Percentiles rank a stretch among this genome's conserved stretches.
Conservation (phyloP, 192 early-diverging fungal species). For the Coemansia sp. region DNA sequence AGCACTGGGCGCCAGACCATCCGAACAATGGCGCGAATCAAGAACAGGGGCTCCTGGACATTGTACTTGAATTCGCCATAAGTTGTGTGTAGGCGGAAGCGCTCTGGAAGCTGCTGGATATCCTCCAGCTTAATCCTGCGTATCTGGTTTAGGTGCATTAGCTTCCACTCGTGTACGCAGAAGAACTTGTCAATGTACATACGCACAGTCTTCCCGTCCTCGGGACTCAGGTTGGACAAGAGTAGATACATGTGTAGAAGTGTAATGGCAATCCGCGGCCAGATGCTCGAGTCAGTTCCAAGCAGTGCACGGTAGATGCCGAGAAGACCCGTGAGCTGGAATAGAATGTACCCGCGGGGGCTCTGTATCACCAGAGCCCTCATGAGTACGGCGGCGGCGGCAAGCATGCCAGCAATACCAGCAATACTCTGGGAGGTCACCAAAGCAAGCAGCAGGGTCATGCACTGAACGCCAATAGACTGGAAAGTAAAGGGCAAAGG, state of each 20-base stretch:
- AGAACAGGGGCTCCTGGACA: slow-evolving; percentile 20
- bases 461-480: too few species aligned
- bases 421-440: too few species aligned
- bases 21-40: slow-evolving; percentile 27
- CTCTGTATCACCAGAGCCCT: too few species aligned
- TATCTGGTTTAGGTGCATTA: slow-evolving; percentile 9
- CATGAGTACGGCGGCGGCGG: too few species aligned
- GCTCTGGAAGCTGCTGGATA: slow-evolving; percentile 17
- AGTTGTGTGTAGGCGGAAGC: slow-evolving; percentile 2
- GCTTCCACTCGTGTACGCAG: slow-evolving; percentile 11
- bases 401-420: too few species aligned
- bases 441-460: too few species aligned
- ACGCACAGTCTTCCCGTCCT: slow-evolving; percentile 4
- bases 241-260: slow-evolving; percentile 4
- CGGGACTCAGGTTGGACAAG: slow-evolving; percentile 6
- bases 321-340: slow-evolving; percentile 11
- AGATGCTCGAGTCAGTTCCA: neutral
- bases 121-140: slow-evolving; percentile 22
- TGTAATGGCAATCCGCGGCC: neutral
- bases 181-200: slow-evolving; percentile 1
- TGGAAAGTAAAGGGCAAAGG: too few species aligned
- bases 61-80: slow-evolving; percentile 29
- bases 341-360: neutral
- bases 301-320: slow-evolving; percentile 10
- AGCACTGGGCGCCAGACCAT: slow-evolving; percentile 41